A percentile compares a stretch with the other conserved stretches of the same genome.
Conservation (phyloP, 495 filamentous ascomycete species). For the Podospora fimiseda region DNA sequence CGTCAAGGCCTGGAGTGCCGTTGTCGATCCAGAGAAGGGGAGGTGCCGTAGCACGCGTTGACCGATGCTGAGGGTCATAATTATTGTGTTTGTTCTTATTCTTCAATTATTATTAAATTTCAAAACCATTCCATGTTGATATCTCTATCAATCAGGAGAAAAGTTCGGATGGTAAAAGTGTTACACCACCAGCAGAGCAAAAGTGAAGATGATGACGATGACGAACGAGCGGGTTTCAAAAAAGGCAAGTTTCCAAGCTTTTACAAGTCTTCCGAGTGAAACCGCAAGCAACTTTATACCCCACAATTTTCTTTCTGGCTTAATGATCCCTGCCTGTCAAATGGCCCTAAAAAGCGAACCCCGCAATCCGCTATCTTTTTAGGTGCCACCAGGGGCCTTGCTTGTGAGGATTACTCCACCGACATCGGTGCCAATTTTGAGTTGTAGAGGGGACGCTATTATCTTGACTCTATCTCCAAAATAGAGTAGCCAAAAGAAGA, state of each 20-base stretch:
- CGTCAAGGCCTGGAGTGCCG: slow-evolving; percentile 65
- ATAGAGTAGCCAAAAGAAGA: too few species aligned
- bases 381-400: slow-evolving; percentile 4
- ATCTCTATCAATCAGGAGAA: too few species aligned
- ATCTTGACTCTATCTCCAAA: neutral
- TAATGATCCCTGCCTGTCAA: neutral
- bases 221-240: too few species aligned
- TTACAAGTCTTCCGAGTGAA: slow-evolving; percentile 7
- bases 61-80: slow-evolving; percentile 19
- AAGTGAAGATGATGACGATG: too few species aligned
- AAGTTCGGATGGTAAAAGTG: too few species aligned
- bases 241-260: too few species aligned
- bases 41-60: slow-evolving; percentile 38
- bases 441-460: too few species aligned
- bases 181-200: too few species aligned
- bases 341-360: too few species aligned
- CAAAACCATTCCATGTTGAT: neutral
- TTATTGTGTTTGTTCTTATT: neutral
- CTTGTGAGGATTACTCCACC: slow-evolving; percentile 5
- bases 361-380: slow-evolving; percentile 8
- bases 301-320: neutral
- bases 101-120: neutral
- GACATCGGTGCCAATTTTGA: slow-evolving; percentile 17
- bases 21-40: slow-evolving; percentile 54
- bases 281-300: neutral